These are phyloP conservation scores for Microdochium nivale DNA, from an alignment of 2,329 filamentous ascomycete species.

Conservation along the genomic window DNA sequence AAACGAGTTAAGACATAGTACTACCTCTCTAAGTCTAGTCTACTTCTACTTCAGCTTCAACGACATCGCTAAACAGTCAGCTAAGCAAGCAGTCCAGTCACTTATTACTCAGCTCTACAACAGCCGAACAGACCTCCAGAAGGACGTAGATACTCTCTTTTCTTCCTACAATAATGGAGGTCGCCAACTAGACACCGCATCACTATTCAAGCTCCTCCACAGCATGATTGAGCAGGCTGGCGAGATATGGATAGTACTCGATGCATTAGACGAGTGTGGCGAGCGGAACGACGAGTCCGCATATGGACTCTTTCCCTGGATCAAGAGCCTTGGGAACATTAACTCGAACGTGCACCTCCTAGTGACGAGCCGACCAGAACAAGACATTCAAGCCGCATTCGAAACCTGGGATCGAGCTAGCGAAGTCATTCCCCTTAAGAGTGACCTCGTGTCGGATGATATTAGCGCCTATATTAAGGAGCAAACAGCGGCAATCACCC, in stretches of 20 bases:
- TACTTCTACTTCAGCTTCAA: constrained; percentile 32
- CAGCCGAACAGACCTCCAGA: constrained; percentile 7
- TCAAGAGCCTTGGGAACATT: constrained; percentile 1
- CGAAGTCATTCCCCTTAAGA: constrained; percentile 12
- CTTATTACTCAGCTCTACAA: constrained; percentile 24
- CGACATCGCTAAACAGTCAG: constrained; percentile 22
- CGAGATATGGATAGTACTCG: constrained; percentile 15
- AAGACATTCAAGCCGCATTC: constrained; percentile 12
- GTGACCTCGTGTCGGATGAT: constrained; percentile 11
- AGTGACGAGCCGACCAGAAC: constrained; percentile 15
- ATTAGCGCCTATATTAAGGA: constrained; percentile 15
- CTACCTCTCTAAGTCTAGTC: constrained; percentile 1
- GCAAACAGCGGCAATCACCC: constrained; percentile 9
- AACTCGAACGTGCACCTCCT: constrained; percentile 8
- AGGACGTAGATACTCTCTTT: constrained; percentile 15
- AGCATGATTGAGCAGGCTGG: constrained; percentile 14
- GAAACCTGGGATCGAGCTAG: constrained; percentile 3
- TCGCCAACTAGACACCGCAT: constrained; percentile 12
- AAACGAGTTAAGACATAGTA: constrained; percentile 12
- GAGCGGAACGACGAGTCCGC: constrained; percentile 1
- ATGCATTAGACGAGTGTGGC: constrained; percentile 20
- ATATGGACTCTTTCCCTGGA: constrained; percentile 7
- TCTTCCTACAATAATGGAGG: constrained; percentile 12
- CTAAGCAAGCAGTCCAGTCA: constrained; percentile 24
- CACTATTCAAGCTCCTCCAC: constrained; percentile 11